Conservation (phyloP, 2,329 filamentous ascomycete species). For the Cladosporium sp. region DNA sequence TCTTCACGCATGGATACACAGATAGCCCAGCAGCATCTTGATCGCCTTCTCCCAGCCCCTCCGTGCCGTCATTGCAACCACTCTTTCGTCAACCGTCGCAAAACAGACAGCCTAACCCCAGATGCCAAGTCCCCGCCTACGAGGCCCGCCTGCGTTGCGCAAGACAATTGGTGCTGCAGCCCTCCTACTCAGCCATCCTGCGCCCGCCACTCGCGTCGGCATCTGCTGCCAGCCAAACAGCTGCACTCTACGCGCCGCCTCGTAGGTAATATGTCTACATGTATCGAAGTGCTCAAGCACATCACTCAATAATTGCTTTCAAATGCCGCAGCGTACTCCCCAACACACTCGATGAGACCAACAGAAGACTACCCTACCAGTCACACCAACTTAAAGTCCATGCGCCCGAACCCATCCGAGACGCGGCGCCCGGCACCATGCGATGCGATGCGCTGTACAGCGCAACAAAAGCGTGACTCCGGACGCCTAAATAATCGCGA, state of each 20-base stretch:
- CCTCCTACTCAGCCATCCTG: neutral
- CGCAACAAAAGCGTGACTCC: neutral
- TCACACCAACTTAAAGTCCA: neutral
- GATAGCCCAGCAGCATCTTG: neutral
- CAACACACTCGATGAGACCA: neutral
- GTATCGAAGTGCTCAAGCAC: too few species aligned
- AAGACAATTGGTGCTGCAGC: neutral
- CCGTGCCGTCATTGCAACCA: neutral
- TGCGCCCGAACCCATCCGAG: neutral
- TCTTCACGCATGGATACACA: neutral
- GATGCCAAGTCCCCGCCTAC: constrained; percentile 1
- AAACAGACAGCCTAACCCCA: neutral
- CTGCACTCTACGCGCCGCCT: neutral
- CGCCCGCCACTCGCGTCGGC: neutral
- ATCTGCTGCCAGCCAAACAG: constrained; percentile 5
- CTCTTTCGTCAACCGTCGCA: neutral
- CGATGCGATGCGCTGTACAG: neutral
- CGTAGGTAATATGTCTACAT: neutral
- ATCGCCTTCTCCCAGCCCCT: neutral
- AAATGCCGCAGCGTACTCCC: neutral
- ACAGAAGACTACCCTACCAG: neutral
- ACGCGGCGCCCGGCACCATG: neutral
- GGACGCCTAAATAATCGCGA: neutral
- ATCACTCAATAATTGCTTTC: neutral
- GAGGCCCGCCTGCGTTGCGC: neutral